Evolutionary conservation across 2,329 filamentous ascomycete species (phyloP).

Genomic region (Exserohilum turcica): DNA sequence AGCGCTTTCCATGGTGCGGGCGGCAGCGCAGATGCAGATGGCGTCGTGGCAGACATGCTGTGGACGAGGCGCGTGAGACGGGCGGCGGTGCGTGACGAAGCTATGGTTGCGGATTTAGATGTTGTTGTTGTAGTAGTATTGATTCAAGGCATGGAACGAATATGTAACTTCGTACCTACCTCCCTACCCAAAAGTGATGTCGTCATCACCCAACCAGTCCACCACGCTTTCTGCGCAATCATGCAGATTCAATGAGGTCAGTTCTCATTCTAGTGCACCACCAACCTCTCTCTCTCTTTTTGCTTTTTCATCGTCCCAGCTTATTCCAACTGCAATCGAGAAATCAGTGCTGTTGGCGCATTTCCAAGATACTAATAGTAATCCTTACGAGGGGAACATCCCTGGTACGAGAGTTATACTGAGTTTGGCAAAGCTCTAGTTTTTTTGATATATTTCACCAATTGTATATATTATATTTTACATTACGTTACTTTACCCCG

Average conservation of each 20-base stretch:
- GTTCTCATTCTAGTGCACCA: constrained; percentile 1
- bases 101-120: constrained; percentile 44
- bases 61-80: constrained; percentile 50
- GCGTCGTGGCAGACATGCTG: constrained; percentile 55
- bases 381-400: too few relatives aligned
- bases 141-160: too few relatives aligned
- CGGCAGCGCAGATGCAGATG: constrained; percentile 41
- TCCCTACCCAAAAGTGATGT: constrained; percentile 18
- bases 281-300: not conserved
- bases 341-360: too few relatives aligned
- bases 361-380: too few relatives aligned
- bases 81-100: constrained; percentile 40
- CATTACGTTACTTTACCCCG: too few relatives aligned
- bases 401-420: too few relatives aligned
- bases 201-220: constrained; percentile 32
- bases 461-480: too few relatives aligned
- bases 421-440: too few relatives aligned
- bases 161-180: too few relatives aligned
- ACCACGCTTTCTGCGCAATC: constrained; percentile 13
- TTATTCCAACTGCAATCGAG: not conserved
- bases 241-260: constrained; percentile 17
- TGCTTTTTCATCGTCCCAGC: not conserved
- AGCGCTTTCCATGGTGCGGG: constrained; percentile 59
- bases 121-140: too few relatives aligned
- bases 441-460: too few relatives aligned